phyloP scores from a whole-genome alignment of 116 monocot genomes.

The Iris pallida region DNA sequence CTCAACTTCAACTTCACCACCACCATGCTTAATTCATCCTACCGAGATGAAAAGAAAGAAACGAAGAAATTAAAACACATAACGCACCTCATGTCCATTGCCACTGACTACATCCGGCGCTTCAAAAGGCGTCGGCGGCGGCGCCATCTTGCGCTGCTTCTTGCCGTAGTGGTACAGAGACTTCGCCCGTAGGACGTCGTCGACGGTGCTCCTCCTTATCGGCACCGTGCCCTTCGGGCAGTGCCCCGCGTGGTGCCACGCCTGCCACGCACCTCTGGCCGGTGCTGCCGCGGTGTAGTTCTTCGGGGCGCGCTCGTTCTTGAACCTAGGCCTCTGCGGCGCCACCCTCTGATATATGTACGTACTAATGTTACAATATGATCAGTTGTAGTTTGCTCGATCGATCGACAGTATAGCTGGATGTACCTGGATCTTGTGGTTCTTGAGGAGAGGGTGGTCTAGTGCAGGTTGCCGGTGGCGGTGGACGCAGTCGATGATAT shows the following conservation, averaged over 20 bases:
- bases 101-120: constrained; percentile 89
- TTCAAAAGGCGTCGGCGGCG: background rate
- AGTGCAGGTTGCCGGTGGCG: constrained; percentile 65
- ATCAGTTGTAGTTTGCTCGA: no score
- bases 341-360: constrained; percentile 29
- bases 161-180: constrained; percentile 79
- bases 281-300: constrained; percentile 33
- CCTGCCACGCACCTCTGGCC: constrained; percentile 50
- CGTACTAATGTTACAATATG: background rate
- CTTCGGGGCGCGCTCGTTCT: constrained; percentile 6
- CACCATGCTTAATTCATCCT: no score
- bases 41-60: background rate
- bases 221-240: constrained; percentile 85
- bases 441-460: constrained; percentile 76
- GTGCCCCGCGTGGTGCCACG: constrained; percentile 80
- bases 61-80: background rate
- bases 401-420: no score
- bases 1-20: no score
- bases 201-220: constrained; percentile 59
- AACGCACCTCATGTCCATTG: constrained; percentile 88
- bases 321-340: constrained; percentile 35
- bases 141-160: constrained; percentile 30
- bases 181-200: constrained; percentile 71
- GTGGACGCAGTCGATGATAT: constrained; percentile 77
- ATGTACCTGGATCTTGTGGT: constrained; percentile 72